phyloP scores from a whole-genome alignment of 345 rosid genomes.

The Lepidium aucheri region DNA sequence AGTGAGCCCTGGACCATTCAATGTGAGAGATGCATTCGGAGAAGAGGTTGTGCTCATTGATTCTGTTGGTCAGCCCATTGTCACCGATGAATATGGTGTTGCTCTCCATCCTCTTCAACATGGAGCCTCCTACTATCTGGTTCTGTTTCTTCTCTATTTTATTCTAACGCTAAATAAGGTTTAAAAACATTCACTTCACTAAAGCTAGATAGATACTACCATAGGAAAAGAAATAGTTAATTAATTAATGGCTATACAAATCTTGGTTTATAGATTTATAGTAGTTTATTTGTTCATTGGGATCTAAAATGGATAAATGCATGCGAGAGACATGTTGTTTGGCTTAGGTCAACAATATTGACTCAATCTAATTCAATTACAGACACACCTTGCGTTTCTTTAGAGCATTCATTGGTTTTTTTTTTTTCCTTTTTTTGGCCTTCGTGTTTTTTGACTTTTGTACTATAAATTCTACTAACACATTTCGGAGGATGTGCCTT shows the following conservation, averaged over 20 bases:
- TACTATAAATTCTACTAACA: slow-evolving; percentile 8
- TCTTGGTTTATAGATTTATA: slow-evolving; percentile 10
- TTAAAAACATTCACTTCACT: background rate
- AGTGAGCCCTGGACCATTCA: slow-evolving; percentile 59
- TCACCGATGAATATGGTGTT: slow-evolving; percentile 75
- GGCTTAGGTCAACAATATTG: slow-evolving; percentile 30
- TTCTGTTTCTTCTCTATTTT: slow-evolving; percentile 13
- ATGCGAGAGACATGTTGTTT: slow-evolving; percentile 37
- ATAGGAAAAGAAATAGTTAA: background rate
- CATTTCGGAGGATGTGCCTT: slow-evolving; percentile 25
- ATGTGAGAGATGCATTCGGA: slow-evolving; percentile 82
- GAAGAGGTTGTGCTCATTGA: slow-evolving; percentile 64
- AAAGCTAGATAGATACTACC: slow-evolving; percentile 18
- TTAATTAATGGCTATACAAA: background rate
- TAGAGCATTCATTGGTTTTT: slow-evolving; percentile 26
- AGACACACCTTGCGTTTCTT: slow-evolving; percentile 12
- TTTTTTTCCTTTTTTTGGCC: slow-evolving; percentile 19
- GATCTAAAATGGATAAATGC: slow-evolving; percentile 37
- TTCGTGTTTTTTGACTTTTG: slow-evolving; percentile 32
- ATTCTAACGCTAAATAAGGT: background rate
- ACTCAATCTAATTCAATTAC: slow-evolving; percentile 25
- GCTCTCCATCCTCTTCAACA: slow-evolving; percentile 79
- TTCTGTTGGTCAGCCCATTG: slow-evolving; percentile 73
- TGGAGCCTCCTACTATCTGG: slow-evolving; percentile 77
- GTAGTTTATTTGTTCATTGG: slow-evolving; percentile 26